phyloP scores from a whole-genome alignment of 495 filamentous ascomycete species.

The Pseudomonodictys pantanalensis region DNA sequence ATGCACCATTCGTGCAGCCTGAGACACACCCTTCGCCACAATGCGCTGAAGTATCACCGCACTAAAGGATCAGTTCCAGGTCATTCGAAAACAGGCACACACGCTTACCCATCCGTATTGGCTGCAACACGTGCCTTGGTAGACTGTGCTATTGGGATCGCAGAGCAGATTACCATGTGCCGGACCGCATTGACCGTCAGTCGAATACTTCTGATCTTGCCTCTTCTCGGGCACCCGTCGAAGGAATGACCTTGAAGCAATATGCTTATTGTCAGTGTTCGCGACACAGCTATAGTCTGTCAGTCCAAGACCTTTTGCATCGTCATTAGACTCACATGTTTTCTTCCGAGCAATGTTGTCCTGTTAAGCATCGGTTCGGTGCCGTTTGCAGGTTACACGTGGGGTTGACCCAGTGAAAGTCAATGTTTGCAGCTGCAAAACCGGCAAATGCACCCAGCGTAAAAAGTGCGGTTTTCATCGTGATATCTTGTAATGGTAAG shows the following conservation, averaged over 20 bases:
- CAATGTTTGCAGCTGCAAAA: slow-evolving; percentile 31
- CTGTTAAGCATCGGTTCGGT: slow-evolving; percentile 15
- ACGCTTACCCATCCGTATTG: slow-evolving; percentile 39
- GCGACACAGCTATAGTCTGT: slow-evolving; percentile 27
- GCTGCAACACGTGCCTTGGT: slow-evolving; percentile 34
- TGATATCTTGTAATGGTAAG: slow-evolving; percentile 17
- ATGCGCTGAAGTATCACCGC: slow-evolving; percentile 39
- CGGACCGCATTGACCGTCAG: slow-evolving; percentile 40
- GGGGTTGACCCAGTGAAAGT: slow-evolving; percentile 29
- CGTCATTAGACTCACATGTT: slow-evolving; percentile 23
- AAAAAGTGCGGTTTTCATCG: slow-evolving; percentile 24
- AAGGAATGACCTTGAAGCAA: slow-evolving; percentile 32
- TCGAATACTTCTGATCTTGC: slow-evolving; percentile 31
- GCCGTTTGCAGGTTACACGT: slow-evolving; percentile 9
- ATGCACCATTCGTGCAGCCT: slow-evolving; percentile 30
- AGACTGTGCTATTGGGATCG: slow-evolving; percentile 38
- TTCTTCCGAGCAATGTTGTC: slow-evolving; percentile 25
- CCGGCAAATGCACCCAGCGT: slow-evolving; percentile 22
- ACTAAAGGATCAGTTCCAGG: slow-evolving; percentile 22
- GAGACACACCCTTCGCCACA: slow-evolving; percentile 42
- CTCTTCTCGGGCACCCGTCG: slow-evolving; percentile 24
- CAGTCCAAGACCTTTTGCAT: neutral
- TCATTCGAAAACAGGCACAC: neutral
- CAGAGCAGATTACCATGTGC: slow-evolving; percentile 36
- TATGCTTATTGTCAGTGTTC: slow-evolving; percentile 11